phyloP scores from a whole-genome alignment of 2,329 filamentous ascomycete species.

The Aspergillus niger region DNA sequence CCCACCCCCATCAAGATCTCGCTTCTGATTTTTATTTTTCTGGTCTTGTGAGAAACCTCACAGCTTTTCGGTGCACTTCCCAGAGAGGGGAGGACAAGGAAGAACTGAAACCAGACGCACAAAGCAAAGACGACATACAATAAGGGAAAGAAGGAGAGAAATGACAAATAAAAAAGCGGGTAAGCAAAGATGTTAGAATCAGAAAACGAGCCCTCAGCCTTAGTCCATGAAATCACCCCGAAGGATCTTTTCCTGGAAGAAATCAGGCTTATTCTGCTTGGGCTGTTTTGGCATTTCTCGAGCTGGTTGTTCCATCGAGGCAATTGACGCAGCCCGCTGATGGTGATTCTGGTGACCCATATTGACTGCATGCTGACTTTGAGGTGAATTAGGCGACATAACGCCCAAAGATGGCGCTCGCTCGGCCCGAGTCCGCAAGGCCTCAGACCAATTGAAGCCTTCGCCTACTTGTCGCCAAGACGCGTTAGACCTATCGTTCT shows the following conservation, averaged over 20 bases:
- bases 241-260: slow-evolving; percentile 93
- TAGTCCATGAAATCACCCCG: slow-evolving; percentile 99
- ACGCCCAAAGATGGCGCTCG: slow-evolving; percentile 60
- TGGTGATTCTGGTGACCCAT: slow-evolving; percentile 50
- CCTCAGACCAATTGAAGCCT: slow-evolving; percentile 96
- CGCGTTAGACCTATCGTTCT: slow-evolving; percentile 45
- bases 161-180: neutral
- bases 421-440: slow-evolving; percentile 88
- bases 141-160: neutral
- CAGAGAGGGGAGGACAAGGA: neutral
- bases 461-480: slow-evolving; percentile 66
- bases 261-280: slow-evolving; percentile 74
- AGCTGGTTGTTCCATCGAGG: slow-evolving; percentile 59
- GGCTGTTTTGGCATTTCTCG: slow-evolving; percentile 50
- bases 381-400: slow-evolving; percentile 30
- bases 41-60: neutral
- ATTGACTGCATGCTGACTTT: slow-evolving; percentile 43
- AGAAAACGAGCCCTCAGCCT: slow-evolving; percentile 8
- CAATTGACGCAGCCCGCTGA: slow-evolving; percentile 46
- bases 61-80: neutral
- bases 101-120: no score
- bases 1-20: neutral
- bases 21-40: neutral
- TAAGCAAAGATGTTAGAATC: neutral
- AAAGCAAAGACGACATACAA: neutral